A percentile compares a stretch with the other conserved stretches of the same genome.
Evolutionary conservation across 352 stramenopile species (phyloP).

Genomic region (Thalassiosira mediterranea): DNA sequence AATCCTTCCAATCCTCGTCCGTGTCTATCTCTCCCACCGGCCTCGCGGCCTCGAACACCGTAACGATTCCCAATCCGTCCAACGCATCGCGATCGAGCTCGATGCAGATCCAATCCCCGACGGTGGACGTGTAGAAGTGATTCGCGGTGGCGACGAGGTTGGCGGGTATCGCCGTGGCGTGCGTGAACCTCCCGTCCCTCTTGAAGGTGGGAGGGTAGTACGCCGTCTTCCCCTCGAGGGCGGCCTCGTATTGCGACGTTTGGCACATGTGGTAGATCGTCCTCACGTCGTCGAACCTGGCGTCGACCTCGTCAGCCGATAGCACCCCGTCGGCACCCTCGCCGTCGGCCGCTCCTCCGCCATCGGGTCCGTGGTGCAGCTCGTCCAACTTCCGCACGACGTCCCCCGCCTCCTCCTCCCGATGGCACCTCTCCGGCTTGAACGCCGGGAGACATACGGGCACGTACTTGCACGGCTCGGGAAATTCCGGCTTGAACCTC

Average conservation of each 20-base stretch:
- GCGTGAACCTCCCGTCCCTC: conserved; percentile 74
- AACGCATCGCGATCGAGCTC: conserved; percentile 54
- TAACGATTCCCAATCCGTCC: conserved; percentile 65
- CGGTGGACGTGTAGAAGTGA: conserved; percentile 69
- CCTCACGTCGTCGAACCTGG: conserved; percentile 38
- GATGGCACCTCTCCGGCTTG: conserved; percentile 65
- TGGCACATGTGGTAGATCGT: conserved; percentile 80
- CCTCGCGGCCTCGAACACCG: conserved; percentile 55
- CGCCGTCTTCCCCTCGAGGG: conserved; percentile 31
- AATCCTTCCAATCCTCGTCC: conserved; percentile 43
- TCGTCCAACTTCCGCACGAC: conserved; percentile 44
- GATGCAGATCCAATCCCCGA: conserved; percentile 76
- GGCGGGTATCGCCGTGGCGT: conserved; percentile 66
- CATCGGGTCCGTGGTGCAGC: conserved; percentile 30
- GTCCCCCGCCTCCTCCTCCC: conserved; percentile 56
- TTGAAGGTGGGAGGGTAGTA: conserved; percentile 79
- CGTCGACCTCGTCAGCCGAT: conserved; percentile 10
- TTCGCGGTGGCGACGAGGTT: conserved; percentile 67
- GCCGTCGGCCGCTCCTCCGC: not conserved
- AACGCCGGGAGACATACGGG: conserved; percentile 79
- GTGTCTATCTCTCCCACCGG: conserved; percentile 52
- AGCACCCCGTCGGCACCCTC: not conserved
- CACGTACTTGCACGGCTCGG: conserved; percentile 68
- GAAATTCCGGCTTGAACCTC: conserved; percentile 73
- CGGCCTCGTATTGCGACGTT: conserved; percentile 57